A percentile compares a stretch with the other conserved stretches of the same genome.
Conservation (phyloP, 129 eudicot genomes). For the Artemisia argyi region DNA sequence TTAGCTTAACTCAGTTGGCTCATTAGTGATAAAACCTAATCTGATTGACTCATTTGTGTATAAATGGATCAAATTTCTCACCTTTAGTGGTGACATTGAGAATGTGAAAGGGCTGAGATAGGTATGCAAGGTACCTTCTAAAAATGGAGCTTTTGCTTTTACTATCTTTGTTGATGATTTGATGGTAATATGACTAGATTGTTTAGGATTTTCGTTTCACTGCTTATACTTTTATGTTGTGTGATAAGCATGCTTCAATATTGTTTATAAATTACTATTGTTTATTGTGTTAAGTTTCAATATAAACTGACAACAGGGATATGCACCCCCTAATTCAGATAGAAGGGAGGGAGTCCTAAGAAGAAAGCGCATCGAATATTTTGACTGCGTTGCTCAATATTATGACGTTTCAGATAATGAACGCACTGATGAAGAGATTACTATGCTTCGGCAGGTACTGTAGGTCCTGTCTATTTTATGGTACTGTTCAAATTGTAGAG, state of each 20-base stretch:
- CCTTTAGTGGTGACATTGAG: not conserved
- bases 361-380: conserved; percentile 90
- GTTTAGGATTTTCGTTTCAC: not conserved
- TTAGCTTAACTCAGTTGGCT: not conserved
- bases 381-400: conserved; percentile 83
- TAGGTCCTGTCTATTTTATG: not conserved
- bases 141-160: not conserved
- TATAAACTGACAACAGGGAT: conserved; percentile 96
- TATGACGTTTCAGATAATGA: conserved; percentile 89
- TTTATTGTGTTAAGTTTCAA: conserved; percentile 47
- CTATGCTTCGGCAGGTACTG: conserved; percentile 94
- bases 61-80: not conserved
- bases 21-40: not conserved
- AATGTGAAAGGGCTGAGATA: conserved; percentile 9
- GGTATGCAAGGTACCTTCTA: not conserved
- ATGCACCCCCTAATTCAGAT: conserved; percentile 99
- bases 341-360: conserved; percentile 98
- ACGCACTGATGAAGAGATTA: conserved; percentile 95
- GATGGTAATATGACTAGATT: conserved; percentile 8
- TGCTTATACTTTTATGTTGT: not conserved
- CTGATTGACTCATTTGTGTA: not conserved
- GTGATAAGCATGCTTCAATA: conserved; percentile 4
- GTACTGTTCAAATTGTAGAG: conserved; percentile 13
- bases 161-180: conserved; percentile 14
- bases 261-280: conserved; percentile 13